Evolutionary conservation across 371 early-diverging fungal genomes (phyloP), one percentile per base, ranked within the genome.

Genomic region (Capillidium heterosporum): DNA sequence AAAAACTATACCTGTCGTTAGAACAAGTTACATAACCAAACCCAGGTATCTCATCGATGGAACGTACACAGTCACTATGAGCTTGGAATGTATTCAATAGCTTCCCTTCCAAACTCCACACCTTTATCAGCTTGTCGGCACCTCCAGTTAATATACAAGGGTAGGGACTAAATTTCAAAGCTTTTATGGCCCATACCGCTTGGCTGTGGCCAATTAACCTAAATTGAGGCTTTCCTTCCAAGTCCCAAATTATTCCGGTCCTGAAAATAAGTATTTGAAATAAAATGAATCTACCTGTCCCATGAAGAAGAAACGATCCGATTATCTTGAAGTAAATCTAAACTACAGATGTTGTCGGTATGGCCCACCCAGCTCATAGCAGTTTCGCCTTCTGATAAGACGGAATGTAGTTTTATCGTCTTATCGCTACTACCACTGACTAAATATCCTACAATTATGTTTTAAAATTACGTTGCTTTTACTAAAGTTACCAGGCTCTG

Each of bases 61-160:
- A 76, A 41, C 98, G 76, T 1, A 98, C 98, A 41, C 80, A 89
- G 62, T 95, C 95, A 3, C 79, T 76, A 60, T 98, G 98, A 0
- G 95, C 95, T n/a, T 67, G 61, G 42, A 81, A 75, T 0, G 82
- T 83, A n/a, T 77, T 72, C 29, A 73, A 56, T 42, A 75, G 69
- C 57, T 77, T 75, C 2, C 85, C 91, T 52, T 77, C 69, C 27
- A 50, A 53, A 15, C 46, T 4, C 97, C 97, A 98, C 47, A 85
- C 60, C 53, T 82, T 80, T 57, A 98, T 93, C 4, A 82, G 73
- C 64, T 86, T 87, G 65, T 98, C 98, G 11, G 98, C 98, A 90
- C 2, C 79, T 92, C 84, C 64, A 35, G 41, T 23, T 15, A 32
- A n/a, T 21, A 23, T 39, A 24, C 21, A 11, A 48, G 17, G 19